A percentile compares a stretch with the other conserved stretches of the same genome.
Conservation (phyloP, 257 asterid species). For the Verbena officinalis region DNA sequence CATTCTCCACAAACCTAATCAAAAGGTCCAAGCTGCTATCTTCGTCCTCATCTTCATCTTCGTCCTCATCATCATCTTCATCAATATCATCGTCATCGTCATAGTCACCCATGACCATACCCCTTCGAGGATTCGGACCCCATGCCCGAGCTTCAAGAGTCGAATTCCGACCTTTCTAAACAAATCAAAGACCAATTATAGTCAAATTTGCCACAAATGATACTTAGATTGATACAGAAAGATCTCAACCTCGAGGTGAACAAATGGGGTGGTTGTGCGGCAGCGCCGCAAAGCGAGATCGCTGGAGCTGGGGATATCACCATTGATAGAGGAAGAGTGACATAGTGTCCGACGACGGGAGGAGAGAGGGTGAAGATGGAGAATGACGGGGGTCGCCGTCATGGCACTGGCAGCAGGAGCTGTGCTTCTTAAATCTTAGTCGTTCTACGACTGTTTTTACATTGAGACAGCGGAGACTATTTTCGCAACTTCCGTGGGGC, state of each 20-base stretch:
- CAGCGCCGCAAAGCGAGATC: slow-evolving; percentile 25
- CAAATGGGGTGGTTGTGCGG: slow-evolving; percentile 27
- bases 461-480: slow-evolving; percentile 19
- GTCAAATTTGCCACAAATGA: neutral
- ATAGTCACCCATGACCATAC: slow-evolving; percentile 57
- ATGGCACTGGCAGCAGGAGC: slow-evolving; percentile 35
- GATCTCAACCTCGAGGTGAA: slow-evolving; percentile 32
- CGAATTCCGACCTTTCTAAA: slow-evolving; percentile 44
- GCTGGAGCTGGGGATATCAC: slow-evolving; percentile 22
- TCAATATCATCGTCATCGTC: slow-evolving; percentile 49
- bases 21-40: slow-evolving; percentile 87
- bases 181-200: slow-evolving; percentile 16
- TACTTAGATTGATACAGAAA: neutral
- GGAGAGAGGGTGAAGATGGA: slow-evolving; percentile 28
- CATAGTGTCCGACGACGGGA: slow-evolving; percentile 13
- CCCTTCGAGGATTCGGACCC: slow-evolving; percentile 47
- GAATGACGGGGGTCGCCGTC: slow-evolving; percentile 51
- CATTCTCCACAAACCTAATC: slow-evolving; percentile 79
- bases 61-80: slow-evolving; percentile 65
- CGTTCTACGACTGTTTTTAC: neutral
- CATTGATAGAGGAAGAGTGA: slow-evolving; percentile 19
- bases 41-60: slow-evolving; percentile 80
- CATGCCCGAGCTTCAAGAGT: slow-evolving; percentile 40
- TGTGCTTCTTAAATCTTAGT: slow-evolving; percentile 23
- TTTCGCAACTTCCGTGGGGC: slow-evolving; percentile 24